A percentile compares a stretch with the other conserved stretches of the same genome.
Evolutionary conservation across 352 stramenopile genomes (phyloP).

Genomic region (Phytophthora pluvialis): DNA sequence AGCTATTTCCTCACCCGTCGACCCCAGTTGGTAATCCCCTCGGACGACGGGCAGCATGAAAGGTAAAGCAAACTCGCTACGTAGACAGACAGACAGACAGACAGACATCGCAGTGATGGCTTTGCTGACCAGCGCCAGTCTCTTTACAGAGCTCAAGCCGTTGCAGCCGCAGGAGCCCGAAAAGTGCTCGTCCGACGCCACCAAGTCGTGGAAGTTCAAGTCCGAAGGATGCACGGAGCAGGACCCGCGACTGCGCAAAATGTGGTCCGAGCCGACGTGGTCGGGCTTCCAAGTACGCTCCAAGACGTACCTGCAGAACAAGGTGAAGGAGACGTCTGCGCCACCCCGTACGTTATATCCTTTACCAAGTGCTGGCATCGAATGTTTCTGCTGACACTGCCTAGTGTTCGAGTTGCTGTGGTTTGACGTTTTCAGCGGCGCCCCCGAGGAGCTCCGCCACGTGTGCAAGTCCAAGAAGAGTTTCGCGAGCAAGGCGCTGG

Average conservation of each 20-base stretch:
- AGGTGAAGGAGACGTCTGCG: conserved; percentile 64
- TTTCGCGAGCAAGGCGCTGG: conserved; percentile 64
- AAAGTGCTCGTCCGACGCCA: conserved; percentile 41
- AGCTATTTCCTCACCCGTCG: conserved; percentile 2
- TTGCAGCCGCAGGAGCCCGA: conserved; percentile 32
- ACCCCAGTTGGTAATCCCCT: conserved; percentile 24
- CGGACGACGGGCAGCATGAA: conserved; percentile 16
- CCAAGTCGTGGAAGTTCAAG: conserved; percentile 57
- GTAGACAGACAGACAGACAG: neutral
- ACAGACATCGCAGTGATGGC: neutral
- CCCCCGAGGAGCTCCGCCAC: conserved; percentile 71
- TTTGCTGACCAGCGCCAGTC: conserved; percentile 4
- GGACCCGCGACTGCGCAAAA: conserved; percentile 55
- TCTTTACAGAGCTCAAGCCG: conserved; percentile 23
- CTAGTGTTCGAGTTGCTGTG: conserved; percentile 85
- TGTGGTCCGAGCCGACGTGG: conserved; percentile 77
- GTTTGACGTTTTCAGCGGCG: conserved; percentile 82
- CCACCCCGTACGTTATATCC: conserved; percentile 54
- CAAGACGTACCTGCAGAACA: conserved; percentile 76
- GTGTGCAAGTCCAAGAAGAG: conserved; percentile 73
- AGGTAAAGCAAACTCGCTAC: neutral
- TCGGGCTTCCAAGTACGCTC: conserved; percentile 69
- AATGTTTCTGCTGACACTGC: neutral
- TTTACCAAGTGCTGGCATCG: neutral
- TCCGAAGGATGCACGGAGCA: conserved; percentile 55